Evolutionary conservation across 441 rosid genomes (phyloP), one percentile per base, ranked within the genome.

Genomic region (Dalechampia spathulata): DNA sequence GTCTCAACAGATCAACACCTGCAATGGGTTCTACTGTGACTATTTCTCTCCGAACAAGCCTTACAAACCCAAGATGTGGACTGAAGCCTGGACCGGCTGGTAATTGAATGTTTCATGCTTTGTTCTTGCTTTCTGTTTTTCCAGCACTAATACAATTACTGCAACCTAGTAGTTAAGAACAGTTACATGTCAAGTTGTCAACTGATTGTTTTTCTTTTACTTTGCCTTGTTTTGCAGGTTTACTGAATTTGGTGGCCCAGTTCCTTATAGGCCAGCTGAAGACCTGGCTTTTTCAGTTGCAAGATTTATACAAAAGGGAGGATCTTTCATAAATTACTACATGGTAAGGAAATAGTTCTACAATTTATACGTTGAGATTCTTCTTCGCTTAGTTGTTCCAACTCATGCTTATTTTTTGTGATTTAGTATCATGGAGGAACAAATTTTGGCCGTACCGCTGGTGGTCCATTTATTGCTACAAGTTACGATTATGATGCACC

Each of bases 61-160:
- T 17, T 83, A 87, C 72, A 93, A 93, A 62, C 99, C 99, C 21
- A 90, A 85, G 75, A 85, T 93, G 86, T 93, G 99, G 99, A 93
- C 99, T 1, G 97, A 93, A 72, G 96, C 95, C 52, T 93, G 99
- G 99, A 90, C 96, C 34, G 97, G 95, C 70, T 93, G 99, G 99
- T 93, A 80, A 64, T 58, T 46, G 19, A 42, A 2, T 12, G 5
- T 56, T 54, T 63, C n/a, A 40, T 62, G 28, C 52, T 47, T 36
- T 51, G 13, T 12, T 17, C 36, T 11, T 14, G 22, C 43, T 38
- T 39, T 52, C 22, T 38, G 22, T 54, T 20, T 41, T 27, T 59
- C 49, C 39, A 34, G 39, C 36, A 26, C 19, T 22, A 19, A 26
- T 19, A 20, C 16, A 34, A 25, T 46, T 64, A 37, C 46, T 37